phyloP scores from a whole-genome alignment of 176 grass and related monocot genomes.

The Cenchrus fungigraminus region DNA sequence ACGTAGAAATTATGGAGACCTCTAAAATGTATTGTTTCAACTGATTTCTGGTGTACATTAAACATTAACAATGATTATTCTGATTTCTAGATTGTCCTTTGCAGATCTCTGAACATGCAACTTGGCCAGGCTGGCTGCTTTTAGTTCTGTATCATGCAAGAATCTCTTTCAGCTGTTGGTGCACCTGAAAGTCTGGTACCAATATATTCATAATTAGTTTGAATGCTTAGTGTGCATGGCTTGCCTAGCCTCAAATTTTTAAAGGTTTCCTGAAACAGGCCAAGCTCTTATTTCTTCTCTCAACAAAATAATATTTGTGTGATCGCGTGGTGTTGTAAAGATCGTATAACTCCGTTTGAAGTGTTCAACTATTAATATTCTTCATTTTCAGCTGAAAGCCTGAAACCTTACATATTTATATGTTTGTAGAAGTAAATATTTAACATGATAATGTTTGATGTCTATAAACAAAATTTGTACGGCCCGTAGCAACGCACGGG shows the following conservation, averaged over 20 bases:
- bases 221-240: constrained; percentile 2
- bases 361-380: constrained; percentile 1
- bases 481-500: too few relatives aligned
- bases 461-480: too few relatives aligned
- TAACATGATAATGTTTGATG: too few relatives aligned
- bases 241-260: constrained; percentile 11
- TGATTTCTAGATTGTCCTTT: constrained; percentile 10
- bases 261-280: constrained; percentile 92
- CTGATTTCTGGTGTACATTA: not conserved
- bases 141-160: constrained; percentile 95
- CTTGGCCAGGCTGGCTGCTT: constrained; percentile 89
- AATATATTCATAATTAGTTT: constrained; percentile 41
- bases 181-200: constrained; percentile 96
- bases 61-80: constrained; percentile 6
- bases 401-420: too few relatives aligned
- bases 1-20: not conserved
- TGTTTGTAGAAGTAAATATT: too few relatives aligned
- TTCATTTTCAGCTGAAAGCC: not conserved
- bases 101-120: constrained; percentile 95
- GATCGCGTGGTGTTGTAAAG: constrained; percentile 92
- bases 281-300: constrained; percentile 95
- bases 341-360: constrained; percentile 65
- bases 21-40: constrained; percentile 13
- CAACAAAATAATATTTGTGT: constrained; percentile 99
- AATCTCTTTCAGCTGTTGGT: constrained; percentile 90